Conservation (phyloP, 805 yeast genomes). For the Zygotorulaspora danielsina region DNA sequence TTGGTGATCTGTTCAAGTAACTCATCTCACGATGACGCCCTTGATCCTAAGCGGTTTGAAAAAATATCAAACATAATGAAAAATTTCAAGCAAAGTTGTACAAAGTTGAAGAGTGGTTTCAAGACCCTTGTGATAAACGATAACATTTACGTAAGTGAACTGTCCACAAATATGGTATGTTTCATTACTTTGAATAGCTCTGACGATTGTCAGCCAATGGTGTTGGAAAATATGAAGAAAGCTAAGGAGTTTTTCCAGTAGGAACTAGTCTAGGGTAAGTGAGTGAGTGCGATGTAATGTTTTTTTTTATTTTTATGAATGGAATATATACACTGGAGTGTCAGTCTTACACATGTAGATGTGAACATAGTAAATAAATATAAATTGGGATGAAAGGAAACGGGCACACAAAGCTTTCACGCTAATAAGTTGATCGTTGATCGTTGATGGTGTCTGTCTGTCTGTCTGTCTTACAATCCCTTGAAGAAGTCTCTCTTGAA, state of each 20-base stretch:
- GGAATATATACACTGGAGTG: conserved; percentile 12
- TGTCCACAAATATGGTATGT: conserved; percentile 58
- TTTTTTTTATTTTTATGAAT: conserved; percentile 4
- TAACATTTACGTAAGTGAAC: conserved; percentile 46
- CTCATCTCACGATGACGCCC: conserved; percentile 25
- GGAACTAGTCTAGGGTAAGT: too few species aligned
- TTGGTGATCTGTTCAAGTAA: conserved; percentile 49
- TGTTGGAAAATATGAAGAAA: conserved; percentile 53
- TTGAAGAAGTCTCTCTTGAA: conserved; percentile 93
- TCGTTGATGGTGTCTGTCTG: not conserved
- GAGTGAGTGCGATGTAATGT: too few species aligned
- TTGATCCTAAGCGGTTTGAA: conserved; percentile 92
- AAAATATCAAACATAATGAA: conserved; percentile 91
- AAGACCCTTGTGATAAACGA: conserved; percentile 69
- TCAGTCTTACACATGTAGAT: conserved; percentile 3
- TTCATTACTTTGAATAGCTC: conserved; percentile 52
- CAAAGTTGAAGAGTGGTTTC: conserved; percentile 81
- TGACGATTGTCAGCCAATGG: conserved; percentile 36
- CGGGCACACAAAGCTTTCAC: too few species aligned
- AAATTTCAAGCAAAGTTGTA: conserved; percentile 88
- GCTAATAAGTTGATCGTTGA: not conserved
- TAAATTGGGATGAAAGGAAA: not conserved
- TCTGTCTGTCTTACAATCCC: conserved; percentile 46
- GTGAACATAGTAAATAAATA: conserved; percentile 5
- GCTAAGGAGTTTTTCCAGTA: conserved; percentile 51